Percentiles rank a stretch among this genome's conserved stretches.
phyloP scores from a whole-genome alignment of 768 basidiomycete species.

The Leucocoprinus sp. region DNA sequence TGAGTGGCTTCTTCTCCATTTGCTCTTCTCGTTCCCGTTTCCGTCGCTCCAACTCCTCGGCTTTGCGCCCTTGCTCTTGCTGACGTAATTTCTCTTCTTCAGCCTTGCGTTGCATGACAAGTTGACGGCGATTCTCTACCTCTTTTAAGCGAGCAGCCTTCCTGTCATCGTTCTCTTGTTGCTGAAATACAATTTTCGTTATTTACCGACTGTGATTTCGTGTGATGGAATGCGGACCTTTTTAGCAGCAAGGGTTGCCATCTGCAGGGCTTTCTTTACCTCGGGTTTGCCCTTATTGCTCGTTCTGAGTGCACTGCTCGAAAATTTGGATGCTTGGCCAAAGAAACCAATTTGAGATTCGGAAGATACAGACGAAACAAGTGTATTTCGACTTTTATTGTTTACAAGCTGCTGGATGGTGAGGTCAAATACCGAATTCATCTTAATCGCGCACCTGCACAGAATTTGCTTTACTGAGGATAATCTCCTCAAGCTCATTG shows the following conservation, averaged over 20 bases:
- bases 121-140: constrained; percentile 77
- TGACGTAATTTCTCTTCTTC: constrained; percentile 65
- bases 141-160: constrained; percentile 67
- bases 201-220: background rate
- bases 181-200: constrained; percentile 42
- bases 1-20: constrained; percentile 60
- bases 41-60: constrained; percentile 64
- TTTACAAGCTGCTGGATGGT: constrained; percentile 23
- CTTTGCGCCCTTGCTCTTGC: constrained; percentile 61
- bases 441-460: constrained; percentile 33
- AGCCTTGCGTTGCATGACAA: constrained; percentile 60
- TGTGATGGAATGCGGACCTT: constrained; percentile 40
- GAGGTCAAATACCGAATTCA: constrained; percentile 9
- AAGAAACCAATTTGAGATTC: constrained; percentile 56
- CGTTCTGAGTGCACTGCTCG: constrained; percentile 58
- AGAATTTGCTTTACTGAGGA: constrained; percentile 29
- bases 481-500: constrained; percentile 33
- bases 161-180: constrained; percentile 83
- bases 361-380: constrained; percentile 39
- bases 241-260: constrained; percentile 78
- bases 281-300: constrained; percentile 68
- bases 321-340: constrained; percentile 59
- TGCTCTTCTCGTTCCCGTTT: constrained; percentile 79
- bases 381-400: constrained; percentile 49
- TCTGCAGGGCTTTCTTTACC: constrained; percentile 70